Evolutionary conservation across 2,329 filamentous ascomycete species (phyloP).

Genomic region (Pseudocercospora musae): DNA sequence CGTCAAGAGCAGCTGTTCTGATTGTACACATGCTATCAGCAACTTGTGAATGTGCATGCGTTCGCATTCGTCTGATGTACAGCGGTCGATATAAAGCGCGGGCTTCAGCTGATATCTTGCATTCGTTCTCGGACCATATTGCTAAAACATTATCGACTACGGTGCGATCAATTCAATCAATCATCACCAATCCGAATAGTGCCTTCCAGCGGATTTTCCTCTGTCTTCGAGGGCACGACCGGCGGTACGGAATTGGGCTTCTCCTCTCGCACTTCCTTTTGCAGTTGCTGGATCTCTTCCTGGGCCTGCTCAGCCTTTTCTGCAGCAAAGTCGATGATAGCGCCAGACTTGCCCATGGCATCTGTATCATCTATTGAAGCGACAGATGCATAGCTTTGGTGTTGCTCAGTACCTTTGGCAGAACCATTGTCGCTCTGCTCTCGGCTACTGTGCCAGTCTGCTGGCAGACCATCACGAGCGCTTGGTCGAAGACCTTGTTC

Average conservation of each 20-base stretch:
- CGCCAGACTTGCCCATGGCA: constrained; percentile 31
- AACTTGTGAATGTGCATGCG: background rate
- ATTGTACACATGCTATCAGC: background rate
- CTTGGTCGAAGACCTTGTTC: constrained; percentile 4
- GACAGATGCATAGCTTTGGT: constrained; percentile 9
- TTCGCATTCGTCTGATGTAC: background rate
- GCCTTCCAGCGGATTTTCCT: background rate
- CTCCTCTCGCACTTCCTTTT: background rate
- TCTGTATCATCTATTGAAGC: constrained; percentile 24
- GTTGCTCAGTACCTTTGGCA: background rate
- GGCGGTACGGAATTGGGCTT: background rate
- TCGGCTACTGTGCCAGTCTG: constrained; percentile 6
- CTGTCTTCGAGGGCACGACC: background rate
- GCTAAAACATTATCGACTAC: background rate
- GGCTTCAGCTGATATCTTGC: background rate
- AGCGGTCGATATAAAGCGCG: background rate
- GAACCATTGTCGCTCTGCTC: constrained; percentile 6
- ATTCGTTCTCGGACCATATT: background rate
- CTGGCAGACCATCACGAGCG: constrained; percentile 8
- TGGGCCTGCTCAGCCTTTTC: constrained; percentile 21
- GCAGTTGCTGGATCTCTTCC: constrained; percentile 19
- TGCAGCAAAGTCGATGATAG: constrained; percentile 26
- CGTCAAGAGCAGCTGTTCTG: background rate
- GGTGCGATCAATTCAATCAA: background rate
- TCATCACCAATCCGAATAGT: background rate